A percentile compares a stretch with the other conserved stretches of the same genome.
phyloP scores from a whole-genome alignment of 768 basidiomycete species.

The Tulasnella sp. region DNA sequence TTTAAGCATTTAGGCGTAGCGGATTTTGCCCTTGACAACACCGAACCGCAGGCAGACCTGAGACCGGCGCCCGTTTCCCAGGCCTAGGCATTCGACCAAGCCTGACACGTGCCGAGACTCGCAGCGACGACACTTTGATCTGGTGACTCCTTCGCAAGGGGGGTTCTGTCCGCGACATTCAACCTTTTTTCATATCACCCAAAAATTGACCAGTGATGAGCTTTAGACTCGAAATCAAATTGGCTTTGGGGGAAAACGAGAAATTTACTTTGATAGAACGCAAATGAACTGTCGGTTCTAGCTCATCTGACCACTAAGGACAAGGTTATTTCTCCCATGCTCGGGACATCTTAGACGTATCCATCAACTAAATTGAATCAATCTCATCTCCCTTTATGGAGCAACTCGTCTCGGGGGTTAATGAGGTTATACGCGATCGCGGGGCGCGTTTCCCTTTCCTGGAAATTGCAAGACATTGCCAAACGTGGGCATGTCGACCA shows the following conservation, averaged over 20 bases:
- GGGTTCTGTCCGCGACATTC: too few species aligned
- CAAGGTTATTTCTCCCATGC: background rate
- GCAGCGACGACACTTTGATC: too few species aligned
- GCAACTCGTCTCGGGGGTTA: background rate
- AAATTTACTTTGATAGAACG: background rate
- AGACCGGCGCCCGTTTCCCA: too few species aligned
- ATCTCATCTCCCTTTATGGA: background rate
- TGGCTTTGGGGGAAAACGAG: too few species aligned
- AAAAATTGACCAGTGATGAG: too few species aligned
- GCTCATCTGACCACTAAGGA: background rate
- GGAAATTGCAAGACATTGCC: background rate
- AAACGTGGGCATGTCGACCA: background rate
- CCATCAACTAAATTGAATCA: background rate
- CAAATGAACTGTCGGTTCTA: background rate
- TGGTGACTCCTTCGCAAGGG: too few species aligned
- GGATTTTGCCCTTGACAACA: constrained; percentile 3
- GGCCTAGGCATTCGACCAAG: too few species aligned
- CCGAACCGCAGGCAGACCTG: background rate
- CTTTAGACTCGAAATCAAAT: too few species aligned
- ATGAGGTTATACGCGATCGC: background rate
- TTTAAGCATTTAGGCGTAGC: constrained; percentile 3
- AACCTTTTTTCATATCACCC: too few species aligned
- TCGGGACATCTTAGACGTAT: background rate
- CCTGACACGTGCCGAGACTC: too few species aligned
- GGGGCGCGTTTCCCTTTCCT: background rate